These are phyloP conservation scores for Solanum hybrid DNA, from an alignment of 305 asterid genomes.

Conservation along the genomic window DNA sequence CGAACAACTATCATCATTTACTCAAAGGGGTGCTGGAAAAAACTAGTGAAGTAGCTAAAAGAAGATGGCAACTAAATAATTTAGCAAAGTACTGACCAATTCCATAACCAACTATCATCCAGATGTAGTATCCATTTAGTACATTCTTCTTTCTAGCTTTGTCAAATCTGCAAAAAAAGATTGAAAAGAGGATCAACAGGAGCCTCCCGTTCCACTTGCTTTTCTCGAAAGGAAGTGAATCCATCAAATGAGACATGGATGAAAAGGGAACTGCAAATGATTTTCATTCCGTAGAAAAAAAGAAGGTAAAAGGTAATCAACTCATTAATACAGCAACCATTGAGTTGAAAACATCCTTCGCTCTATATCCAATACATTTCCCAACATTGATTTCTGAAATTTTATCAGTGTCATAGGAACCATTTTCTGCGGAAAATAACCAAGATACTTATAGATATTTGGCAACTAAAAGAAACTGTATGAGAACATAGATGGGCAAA, in stretches of 20 bases:
- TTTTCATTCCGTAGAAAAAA: neutral
- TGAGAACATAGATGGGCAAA: neutral
- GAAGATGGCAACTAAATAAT: neutral
- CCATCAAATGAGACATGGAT: neutral
- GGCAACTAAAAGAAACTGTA: neutral
- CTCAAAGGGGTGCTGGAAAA: neutral
- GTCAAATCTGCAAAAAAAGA: slow-evolving; percentile 56
- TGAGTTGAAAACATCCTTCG: neutral
- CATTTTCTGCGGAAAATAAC: neutral
- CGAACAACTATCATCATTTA: neutral
- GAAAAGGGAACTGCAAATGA: neutral
- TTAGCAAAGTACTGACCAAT: slow-evolving; percentile 48
- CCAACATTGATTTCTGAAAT: neutral
- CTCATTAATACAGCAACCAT: neutral
- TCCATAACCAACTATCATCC: slow-evolving; percentile 84
- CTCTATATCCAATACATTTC: neutral
- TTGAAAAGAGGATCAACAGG: neutral
- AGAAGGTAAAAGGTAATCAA: neutral
- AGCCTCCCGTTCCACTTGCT: neutral
- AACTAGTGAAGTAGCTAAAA: neutral
- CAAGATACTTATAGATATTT: neutral
- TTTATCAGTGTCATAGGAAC: neutral
- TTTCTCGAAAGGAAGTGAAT: neutral
- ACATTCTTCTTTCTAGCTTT: slow-evolving; percentile 59
- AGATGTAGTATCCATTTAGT: slow-evolving; percentile 70